Evolutionary conservation across 2,329 filamentous ascomycete genomes (phyloP), one percentile per base, ranked within the genome.

Genomic region (Trichoderma gracile): DNA sequence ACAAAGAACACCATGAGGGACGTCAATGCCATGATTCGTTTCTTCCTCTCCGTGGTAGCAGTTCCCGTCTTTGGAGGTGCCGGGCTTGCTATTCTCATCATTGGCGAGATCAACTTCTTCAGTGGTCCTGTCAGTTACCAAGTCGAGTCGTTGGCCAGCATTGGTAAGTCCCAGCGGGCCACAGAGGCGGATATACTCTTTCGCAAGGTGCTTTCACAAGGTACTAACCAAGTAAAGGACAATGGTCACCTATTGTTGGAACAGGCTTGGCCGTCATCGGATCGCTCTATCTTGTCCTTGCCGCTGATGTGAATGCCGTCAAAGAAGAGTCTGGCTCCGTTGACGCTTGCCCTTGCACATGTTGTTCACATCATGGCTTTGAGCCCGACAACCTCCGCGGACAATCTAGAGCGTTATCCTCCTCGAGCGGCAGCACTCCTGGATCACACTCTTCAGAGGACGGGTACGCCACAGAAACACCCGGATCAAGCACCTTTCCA

Each of bases 71-170:
- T 89, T 63, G 81, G 79, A 1, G 83, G 79, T 6, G 84, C 84
- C 1, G 83, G 88, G 0, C 64, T 89, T 1, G 81, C 84, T 1
- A 84, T 89, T 5, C 75, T 90, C 3, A 77, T 87, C 4, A 73
- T 86, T 0, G 88, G 88, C 0, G 88, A 90, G 73, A 78, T 79
- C 38, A 90, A 90, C 68, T 86, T 90, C 67, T 89, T 81, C 68
- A 89, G 84, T 54, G 21, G 62, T 0, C 84, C 83, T 63, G 78
- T 90, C 3, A 69, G 67, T 0, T 87, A 84, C 65, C 80, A 87
- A 66, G 89, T 84, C 0, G 88, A 90, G 66, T 85, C 86, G 0
- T 84, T 89, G 59, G 78, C 78, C 5, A 87, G 82, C 66, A 79
- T 89, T 55, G 86, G 85, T 86, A 74, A 68, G 80, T 6, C 9